These are phyloP conservation scores for Cryptococcus floricola DNA, from an alignment of 1,284 basidiomycete species.

Conservation along the genomic window DNA sequence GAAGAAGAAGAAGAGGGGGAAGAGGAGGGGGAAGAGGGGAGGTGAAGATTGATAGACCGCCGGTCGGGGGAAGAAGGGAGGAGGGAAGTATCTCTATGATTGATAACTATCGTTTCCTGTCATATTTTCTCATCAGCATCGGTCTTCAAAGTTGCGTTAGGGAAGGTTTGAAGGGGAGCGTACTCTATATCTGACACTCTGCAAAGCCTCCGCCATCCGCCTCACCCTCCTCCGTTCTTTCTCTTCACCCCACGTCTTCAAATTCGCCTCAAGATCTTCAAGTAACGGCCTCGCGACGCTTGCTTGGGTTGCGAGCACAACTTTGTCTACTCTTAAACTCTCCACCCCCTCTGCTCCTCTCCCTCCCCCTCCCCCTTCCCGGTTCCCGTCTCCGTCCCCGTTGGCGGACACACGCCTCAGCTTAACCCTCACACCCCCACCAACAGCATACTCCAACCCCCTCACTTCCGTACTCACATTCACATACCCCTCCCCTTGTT, in stretches of 20 bases:
- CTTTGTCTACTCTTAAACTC: constrained; percentile 55
- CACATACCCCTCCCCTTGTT: constrained; percentile 24
- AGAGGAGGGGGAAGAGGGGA: constrained; percentile 44
- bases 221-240: constrained; percentile 17
- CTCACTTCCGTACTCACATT: constrained; percentile 22
- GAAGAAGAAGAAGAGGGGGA: constrained; percentile 39
- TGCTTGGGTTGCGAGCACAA: constrained; percentile 69
- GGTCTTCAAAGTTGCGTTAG: background rate
- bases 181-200: constrained; percentile 38
- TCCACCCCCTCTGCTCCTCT: constrained; percentile 7
- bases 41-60: constrained; percentile 64
- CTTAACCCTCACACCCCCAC: constrained; percentile 6
- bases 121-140: background rate
- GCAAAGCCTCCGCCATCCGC: constrained; percentile 32
- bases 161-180: constrained; percentile 3
- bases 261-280: constrained; percentile 19
- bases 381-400: constrained; percentile 17
- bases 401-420: constrained; percentile 5
- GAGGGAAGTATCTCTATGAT: constrained; percentile 61
- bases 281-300: constrained; percentile 54
- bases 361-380: background rate
- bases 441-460: constrained; percentile 11
- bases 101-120: constrained; percentile 59
- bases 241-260: constrained; percentile 15
- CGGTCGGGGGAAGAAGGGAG: constrained; percentile 57